Evolutionary conservation across 2,329 filamentous ascomycete genomes (phyloP).

Genomic region (Alternaria burnsii): DNA sequence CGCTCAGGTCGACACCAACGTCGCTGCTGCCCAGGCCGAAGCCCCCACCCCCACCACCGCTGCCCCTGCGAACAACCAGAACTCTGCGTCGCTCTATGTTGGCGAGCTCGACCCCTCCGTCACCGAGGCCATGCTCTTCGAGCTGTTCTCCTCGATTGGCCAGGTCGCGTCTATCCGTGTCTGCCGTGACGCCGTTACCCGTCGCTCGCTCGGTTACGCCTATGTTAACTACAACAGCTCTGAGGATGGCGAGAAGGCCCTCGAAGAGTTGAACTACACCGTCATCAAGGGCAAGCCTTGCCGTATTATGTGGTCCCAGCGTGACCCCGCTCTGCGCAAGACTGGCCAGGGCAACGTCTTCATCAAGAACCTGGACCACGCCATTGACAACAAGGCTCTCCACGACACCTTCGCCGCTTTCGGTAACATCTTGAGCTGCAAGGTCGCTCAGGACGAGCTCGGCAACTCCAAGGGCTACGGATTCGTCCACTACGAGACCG

Average conservation of each 20-base stretch:
- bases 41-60: constrained; percentile 75
- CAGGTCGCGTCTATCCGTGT: constrained; percentile 99
- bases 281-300: constrained; percentile 98
- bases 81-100: constrained; percentile 98
- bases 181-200: constrained; percentile 98
- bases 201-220: constrained; percentile 97
- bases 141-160: constrained; percentile 99
- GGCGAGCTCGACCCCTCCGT: constrained; percentile 97
- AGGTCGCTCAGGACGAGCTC: constrained; percentile 97
- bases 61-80: constrained; percentile 76
- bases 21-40: constrained; percentile 69
- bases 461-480: constrained; percentile 98
- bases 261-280: constrained; percentile 99
- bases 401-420: constrained; percentile 99
- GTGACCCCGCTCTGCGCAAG: constrained; percentile 98
- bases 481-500: constrained; percentile 99
- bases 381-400: constrained; percentile 99
- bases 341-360: constrained; percentile 99
- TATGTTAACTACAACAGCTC: constrained; percentile 99
- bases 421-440: constrained; percentile 99
- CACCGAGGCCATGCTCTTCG: constrained; percentile 99
- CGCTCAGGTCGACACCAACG: constrained; percentile 75
- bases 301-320: constrained; percentile 99
- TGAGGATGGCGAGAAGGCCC: constrained; percentile 92
- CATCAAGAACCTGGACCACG: constrained; percentile 99